phyloP scores from a whole-genome alignment of 1,139 yeast species.

The Kodamaea arcana region DNA sequence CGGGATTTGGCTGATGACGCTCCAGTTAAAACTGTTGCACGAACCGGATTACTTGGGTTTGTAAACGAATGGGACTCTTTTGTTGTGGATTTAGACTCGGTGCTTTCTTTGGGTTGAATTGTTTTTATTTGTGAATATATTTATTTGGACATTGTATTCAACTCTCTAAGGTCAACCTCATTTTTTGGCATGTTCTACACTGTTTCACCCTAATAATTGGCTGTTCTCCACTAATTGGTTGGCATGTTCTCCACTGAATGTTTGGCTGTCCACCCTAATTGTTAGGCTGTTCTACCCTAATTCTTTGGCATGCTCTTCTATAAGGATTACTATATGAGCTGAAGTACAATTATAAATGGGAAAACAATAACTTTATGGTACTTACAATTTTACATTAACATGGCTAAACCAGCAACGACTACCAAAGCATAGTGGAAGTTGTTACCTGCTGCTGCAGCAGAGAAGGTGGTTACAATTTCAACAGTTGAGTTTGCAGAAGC shows the following conservation, averaged over 20 bases:
- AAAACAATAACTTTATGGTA: too few species aligned
- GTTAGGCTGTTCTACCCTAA: too few species aligned
- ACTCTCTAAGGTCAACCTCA: too few species aligned
- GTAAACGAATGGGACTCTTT: constrained; percentile 29
- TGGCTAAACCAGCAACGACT: constrained; percentile 5
- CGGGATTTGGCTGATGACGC: constrained; percentile 23
- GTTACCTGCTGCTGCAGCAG: constrained; percentile 5
- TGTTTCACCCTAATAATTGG: too few species aligned
- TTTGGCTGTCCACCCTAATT: too few species aligned
- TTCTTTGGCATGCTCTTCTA: too few species aligned
- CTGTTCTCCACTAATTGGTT: too few species aligned
- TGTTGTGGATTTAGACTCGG: constrained; percentile 24
- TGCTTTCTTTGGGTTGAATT: constrained; percentile 22
- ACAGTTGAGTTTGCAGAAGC: background rate
- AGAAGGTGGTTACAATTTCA: constrained; percentile 7
- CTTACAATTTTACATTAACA: constrained; percentile 1
- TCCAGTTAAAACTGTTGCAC: constrained; percentile 5
- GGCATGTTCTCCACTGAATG: too few species aligned
- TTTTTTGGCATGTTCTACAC: too few species aligned
- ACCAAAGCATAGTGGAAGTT: constrained; percentile 11
- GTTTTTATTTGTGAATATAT: too few species aligned
- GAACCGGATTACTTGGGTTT: constrained; percentile 15
- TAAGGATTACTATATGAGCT: too few species aligned
- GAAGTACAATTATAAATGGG: too few species aligned
- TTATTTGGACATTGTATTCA: background rate